Evolutionary conservation across 2,329 filamentous ascomycete species (phyloP).

Genomic region (Beauveria medogensis): DNA sequence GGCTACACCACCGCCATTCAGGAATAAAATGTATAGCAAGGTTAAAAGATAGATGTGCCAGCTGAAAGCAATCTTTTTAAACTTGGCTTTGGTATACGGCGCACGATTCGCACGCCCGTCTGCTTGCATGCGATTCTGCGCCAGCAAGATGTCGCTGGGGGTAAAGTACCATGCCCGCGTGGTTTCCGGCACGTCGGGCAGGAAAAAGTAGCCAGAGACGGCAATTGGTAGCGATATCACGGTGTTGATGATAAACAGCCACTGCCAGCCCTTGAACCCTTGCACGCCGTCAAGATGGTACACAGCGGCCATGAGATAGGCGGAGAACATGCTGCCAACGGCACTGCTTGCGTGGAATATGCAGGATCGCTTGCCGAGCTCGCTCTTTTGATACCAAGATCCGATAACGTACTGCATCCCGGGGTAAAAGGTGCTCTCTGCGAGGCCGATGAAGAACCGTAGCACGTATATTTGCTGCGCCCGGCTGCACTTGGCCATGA

Average conservation of each 20-base stretch:
- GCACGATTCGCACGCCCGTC: slow-evolving; percentile 37
- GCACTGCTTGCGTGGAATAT: slow-evolving; percentile 30
- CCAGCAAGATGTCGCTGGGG: slow-evolving; percentile 19
- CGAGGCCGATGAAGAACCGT: slow-evolving; percentile 36
- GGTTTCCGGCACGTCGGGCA: slow-evolving; percentile 23
- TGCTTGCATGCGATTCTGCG: slow-evolving; percentile 25
- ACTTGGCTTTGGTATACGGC: slow-evolving; percentile 24
- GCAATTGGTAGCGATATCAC: slow-evolving; percentile 28
- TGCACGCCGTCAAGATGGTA: slow-evolving; percentile 32
- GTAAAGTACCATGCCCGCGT: slow-evolving; percentile 22
- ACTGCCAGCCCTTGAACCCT: slow-evolving; percentile 41
- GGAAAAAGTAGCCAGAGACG: slow-evolving; percentile 23
- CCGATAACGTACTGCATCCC: slow-evolving; percentile 33
- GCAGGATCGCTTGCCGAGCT: slow-evolving; percentile 34
- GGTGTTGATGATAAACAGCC: slow-evolving; percentile 29
- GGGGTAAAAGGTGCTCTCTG: slow-evolving; percentile 31
- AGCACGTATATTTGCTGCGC: slow-evolving; percentile 29
- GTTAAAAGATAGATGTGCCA: slow-evolving; percentile 58
- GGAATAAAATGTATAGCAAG: slow-evolving; percentile 55
- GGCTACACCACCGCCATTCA: slow-evolving; percentile 42
- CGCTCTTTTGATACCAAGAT: slow-evolving; percentile 35
- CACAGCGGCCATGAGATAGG: slow-evolving; percentile 29
- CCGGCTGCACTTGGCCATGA: slow-evolving; percentile 27
- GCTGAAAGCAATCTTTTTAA: slow-evolving; percentile 33
- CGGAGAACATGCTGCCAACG: slow-evolving; percentile 22